A percentile compares a stretch with the other conserved stretches of the same genome.
Evolutionary conservation across 768 basidiomycete genomes (phyloP).

Genomic region (Panus rudis): DNA sequence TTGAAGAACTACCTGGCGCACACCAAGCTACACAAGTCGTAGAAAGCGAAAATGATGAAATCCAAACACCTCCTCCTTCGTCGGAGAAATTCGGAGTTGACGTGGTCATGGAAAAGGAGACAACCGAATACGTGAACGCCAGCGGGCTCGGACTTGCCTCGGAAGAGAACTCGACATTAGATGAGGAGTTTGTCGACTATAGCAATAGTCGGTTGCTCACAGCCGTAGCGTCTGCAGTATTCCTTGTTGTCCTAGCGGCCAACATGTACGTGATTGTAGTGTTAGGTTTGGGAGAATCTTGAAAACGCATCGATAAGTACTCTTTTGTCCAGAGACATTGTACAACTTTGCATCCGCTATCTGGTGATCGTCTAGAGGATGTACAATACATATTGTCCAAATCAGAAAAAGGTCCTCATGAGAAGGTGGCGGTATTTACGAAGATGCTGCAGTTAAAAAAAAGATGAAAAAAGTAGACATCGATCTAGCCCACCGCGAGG

Average conservation of each 20-base stretch:
- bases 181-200: constrained; percentile 43
- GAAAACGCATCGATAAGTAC: too few species aligned
- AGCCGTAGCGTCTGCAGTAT: constrained; percentile 46
- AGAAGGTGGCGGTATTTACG: background rate
- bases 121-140: too few species aligned
- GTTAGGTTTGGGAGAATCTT: constrained; percentile 35
- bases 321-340: background rate
- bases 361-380: background rate
- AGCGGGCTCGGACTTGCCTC: too few species aligned
- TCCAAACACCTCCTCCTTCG: too few species aligned
- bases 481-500: constrained; percentile 59
- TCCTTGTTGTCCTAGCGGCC: constrained; percentile 57
- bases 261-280: constrained; percentile 70
- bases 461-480: constrained; percentile 17
- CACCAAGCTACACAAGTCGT: constrained; percentile 1
- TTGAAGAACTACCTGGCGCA: too few species aligned
- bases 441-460: background rate
- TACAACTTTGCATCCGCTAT: too few species aligned
- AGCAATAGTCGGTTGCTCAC: constrained; percentile 51
- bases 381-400: background rate
- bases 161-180: too few species aligned
- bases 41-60: background rate
- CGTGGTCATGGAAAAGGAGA: too few species aligned
- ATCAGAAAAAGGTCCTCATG: background rate
- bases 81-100: too few species aligned